Evolutionary conservation across 192 early-diverging fungal genomes (phyloP), one percentile per base, ranked within the genome.

Genomic region (Obelidium mucronatum): DNA sequence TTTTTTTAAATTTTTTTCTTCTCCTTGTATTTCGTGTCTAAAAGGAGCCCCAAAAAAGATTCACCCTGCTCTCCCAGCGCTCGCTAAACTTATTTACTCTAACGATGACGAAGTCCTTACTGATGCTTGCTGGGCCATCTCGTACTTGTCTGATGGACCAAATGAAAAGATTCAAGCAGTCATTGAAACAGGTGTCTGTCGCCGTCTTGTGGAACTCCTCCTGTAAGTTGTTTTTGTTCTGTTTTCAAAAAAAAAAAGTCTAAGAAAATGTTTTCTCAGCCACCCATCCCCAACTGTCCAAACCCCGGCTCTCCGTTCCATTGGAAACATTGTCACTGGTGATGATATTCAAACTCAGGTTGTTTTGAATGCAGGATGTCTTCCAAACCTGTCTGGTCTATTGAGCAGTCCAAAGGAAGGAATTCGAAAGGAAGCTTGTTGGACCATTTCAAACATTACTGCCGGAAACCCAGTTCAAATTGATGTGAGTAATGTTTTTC

Each of bases 81-180:
- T 99, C 34, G 92, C 96, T 58, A 95, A 95, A 78, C 87, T 99
- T 39, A 90, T 99, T 61, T 90, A 95, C 82, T 90, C 94, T 19
- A 88, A 85, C 26, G 98, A 99, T 81, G 95, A 96, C 55, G 97
- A 99, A 78, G 90, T 99, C 30, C 85, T 98, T 78, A 97, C 95
- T 19, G 97, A 98, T 80, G 94, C 97, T n/a, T 98, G 97, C 89
- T 99, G 97, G 97, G 97, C 97, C 26, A 93, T 99, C 73, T 98
- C 97, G n/a, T 99, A 99, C 77, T 90, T 99, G 34, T 97, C 96
- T 28, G 97, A 99, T 76, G 97, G 97, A 1, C 59, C 90, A 42
- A 98, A 99, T 84, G 95, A 98, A 74, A 97, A 97, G 86, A 98
- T 99, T 59, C 96, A 98, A 80, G 94, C 95, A 13, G 97, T 99